Base-by-base conservation (phyloP, 352 stramenopile species). In the Pythium chondricola region DNA sequence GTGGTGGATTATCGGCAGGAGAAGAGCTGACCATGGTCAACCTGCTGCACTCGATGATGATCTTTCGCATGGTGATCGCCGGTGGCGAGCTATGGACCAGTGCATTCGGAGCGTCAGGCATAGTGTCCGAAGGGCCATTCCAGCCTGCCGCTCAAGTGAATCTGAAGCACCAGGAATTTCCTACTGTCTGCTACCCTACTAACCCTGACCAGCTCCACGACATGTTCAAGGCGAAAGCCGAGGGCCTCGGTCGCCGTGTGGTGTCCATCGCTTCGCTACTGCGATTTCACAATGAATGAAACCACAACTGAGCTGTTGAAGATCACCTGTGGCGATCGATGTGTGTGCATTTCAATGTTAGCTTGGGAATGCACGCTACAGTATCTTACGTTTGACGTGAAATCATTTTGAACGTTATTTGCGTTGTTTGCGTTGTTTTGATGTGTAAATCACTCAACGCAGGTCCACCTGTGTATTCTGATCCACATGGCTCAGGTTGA, bases 11-110 rank as follows among this genome's bases (percentile, higher is more conserved):
- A 30, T 88, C 81, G 21, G 63, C 85, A 0, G 85, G 85, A 7
- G 81, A 93, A 47, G 85, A 95, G 60, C 71, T 88, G 41, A 87
- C 80, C 7, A 89, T 93, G 69, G 75, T 94, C 40, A 86, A 86
- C 35, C 57, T 96, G 33, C 61, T 96, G 21, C 73, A 90, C 43
- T 88, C 75, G 27, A 83, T 96, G 68, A 74, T 96, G 58, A 82
- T 96, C 45, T 93, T 93, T 48, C 79, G 83, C 52, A 80, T 95
- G 67, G 72, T 93, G 36, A 67, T 88, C 27, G 85, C 93, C 10
- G 85, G 83, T 21, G 85, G 85, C 18, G 83, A 91, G 56, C 70
- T 62, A 41, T 95, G 85, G 85, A 91, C 79, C 33, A 90, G 76
- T 46, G 75, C 83, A 13, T 95, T 94, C 58, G 85, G 85, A 14